These are phyloP conservation scores for Carnegiea gigantea DNA, from an alignment of 179 eudicot genomes.

Conservation along the genomic window DNA sequence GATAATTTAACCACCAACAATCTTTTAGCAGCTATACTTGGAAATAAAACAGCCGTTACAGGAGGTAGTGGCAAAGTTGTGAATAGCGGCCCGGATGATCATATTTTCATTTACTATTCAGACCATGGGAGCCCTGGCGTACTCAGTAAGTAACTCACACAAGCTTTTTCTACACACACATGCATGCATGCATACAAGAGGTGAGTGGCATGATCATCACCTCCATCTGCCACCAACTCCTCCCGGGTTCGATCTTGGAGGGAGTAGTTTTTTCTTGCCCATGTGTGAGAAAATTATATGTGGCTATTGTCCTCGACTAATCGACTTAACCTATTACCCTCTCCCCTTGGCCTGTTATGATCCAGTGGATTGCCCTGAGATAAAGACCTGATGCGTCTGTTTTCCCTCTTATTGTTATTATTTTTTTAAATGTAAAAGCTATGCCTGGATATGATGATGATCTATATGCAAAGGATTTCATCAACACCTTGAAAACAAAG, in stretches of 20 bases:
- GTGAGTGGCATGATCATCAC: no score
- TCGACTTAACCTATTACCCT: no score
- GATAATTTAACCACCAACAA: conserved; percentile 60
- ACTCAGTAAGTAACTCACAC: conserved; percentile 47
- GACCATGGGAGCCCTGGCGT: conserved; percentile 91
- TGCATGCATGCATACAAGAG: no score
- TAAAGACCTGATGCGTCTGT: background rate
- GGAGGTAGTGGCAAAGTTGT: conserved; percentile 95
- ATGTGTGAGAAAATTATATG: no score
- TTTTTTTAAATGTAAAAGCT: conserved; percentile 33
- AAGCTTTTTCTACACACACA: background rate
- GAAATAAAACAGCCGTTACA: conserved; percentile 65
- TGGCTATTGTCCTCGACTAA: no score
- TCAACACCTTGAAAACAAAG: conserved; percentile 62
- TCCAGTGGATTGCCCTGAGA: no score
- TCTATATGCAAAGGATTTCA: conserved; percentile 67
- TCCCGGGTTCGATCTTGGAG: no score
- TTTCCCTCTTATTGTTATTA: background rate
- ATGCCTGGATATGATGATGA: conserved; percentile 63
- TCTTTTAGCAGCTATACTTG: conserved; percentile 70
- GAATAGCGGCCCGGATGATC: conserved; percentile 84
- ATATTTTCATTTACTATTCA: conserved; percentile 71
- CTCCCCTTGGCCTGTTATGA: no score
- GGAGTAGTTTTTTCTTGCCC: no score
- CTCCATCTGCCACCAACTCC: no score